Percentiles rank a stretch among this genome's conserved stretches.
phyloP scores from a whole-genome alignment of 306 rosid genomes.

The Luffa aegyptiaca region DNA sequence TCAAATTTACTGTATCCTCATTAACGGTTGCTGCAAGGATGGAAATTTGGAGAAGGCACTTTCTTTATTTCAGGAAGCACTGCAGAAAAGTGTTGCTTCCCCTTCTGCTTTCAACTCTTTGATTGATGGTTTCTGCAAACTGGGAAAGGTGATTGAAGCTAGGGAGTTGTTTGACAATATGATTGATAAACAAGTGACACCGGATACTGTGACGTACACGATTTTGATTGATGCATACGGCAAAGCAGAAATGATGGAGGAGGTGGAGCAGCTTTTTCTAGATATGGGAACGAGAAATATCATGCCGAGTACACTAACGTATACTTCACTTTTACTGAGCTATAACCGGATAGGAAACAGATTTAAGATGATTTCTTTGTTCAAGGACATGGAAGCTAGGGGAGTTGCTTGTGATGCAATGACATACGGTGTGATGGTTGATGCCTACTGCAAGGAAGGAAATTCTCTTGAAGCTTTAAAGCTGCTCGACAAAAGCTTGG shows the following conservation, averaged over 20 bases:
- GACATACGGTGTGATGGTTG: conserved; percentile 17
- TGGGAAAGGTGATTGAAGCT: conserved; percentile 27
- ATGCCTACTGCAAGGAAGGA: conserved; percentile 33
- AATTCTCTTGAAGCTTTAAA: conserved; percentile 18
- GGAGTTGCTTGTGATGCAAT: conserved; percentile 25
- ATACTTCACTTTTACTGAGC: conserved; percentile 25
- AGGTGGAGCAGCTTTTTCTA: conserved; percentile 29
- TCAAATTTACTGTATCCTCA: conserved; percentile 25
- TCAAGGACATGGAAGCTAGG: conserved; percentile 26
- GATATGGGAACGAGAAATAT: conserved; percentile 26
- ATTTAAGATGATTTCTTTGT: conserved; percentile 21
- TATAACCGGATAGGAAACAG: conserved; percentile 22
- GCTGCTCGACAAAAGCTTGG: conserved; percentile 22
- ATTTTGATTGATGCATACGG: conserved; percentile 25
- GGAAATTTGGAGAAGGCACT: conserved; percentile 26
- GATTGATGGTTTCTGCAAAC: conserved; percentile 31
- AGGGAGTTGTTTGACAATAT: conserved; percentile 20
- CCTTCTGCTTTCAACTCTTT: conserved; percentile 26
- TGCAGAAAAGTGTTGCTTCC: conserved; percentile 23
- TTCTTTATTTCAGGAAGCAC: conserved; percentile 22
- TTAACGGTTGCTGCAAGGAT: conserved; percentile 33
- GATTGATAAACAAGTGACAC: conserved; percentile 19
- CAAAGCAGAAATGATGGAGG: conserved; percentile 21
- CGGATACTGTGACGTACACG: conserved; percentile 24
- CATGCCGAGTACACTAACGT: conserved; percentile 17